Conservation (phyloP, 2,329 filamentous ascomycete species). For the Cadophora malorum region DNA sequence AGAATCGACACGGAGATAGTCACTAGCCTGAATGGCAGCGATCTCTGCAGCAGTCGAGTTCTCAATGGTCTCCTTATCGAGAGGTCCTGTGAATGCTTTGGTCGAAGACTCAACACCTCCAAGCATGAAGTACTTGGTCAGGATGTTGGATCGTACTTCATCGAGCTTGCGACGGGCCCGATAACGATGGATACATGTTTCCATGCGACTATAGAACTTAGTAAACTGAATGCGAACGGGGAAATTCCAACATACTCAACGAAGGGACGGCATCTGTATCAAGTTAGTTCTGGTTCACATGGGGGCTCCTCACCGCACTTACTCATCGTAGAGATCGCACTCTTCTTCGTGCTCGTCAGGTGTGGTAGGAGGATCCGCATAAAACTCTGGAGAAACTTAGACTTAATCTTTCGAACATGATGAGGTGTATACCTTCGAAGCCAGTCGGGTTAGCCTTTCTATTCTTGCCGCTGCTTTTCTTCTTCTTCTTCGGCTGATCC, state of each 20-base stretch:
- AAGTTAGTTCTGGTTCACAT: constrained; percentile 36
- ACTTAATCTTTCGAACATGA: constrained; percentile 6
- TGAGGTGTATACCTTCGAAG: constrained; percentile 64
- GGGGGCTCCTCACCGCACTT: constrained; percentile 44
- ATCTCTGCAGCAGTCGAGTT: constrained; percentile 69
- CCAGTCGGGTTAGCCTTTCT: constrained; percentile 57
- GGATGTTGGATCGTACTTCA: constrained; percentile 64
- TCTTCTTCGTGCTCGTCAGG: constrained; percentile 71
- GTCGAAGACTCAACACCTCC: constrained; percentile 74
- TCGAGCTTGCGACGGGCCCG: constrained; percentile 78
- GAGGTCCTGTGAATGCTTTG: constrained; percentile 66
- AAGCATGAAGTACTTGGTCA: constrained; percentile 81
- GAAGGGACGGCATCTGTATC: constrained; percentile 57
- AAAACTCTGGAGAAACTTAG: constrained; percentile 62
- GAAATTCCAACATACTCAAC: constrained; percentile 59
- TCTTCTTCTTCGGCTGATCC: constrained; percentile 49
- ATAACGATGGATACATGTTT: constrained; percentile 84
- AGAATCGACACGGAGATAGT: constrained; percentile 56
- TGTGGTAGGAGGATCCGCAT: constrained; percentile 79
- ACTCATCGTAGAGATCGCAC: constrained; percentile 70
- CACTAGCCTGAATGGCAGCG: constrained; percentile 67
- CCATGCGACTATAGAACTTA: constrained; percentile 66
- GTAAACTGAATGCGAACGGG: constrained; percentile 5
- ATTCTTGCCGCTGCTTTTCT: constrained; percentile 47
- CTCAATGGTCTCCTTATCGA: constrained; percentile 65